phyloP scores from a whole-genome alignment of 2,329 filamentous ascomycete species.

The Colletotrichum coccodes region DNA sequence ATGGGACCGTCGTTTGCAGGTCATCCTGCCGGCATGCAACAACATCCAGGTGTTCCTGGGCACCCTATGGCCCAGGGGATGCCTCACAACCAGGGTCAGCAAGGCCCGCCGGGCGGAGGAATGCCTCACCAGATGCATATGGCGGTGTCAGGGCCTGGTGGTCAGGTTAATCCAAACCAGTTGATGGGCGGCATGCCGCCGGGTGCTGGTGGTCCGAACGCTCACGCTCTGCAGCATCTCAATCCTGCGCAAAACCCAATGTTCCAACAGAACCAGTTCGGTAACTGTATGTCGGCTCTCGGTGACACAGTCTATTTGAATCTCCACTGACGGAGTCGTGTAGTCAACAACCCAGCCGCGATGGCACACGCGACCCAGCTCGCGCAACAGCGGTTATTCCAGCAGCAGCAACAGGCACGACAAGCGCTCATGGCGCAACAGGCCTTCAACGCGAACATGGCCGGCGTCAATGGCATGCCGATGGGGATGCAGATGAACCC shows the following conservation, averaged over 20 bases:
- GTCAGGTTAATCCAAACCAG: constrained; percentile 76
- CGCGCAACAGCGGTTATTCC: constrained; percentile 66
- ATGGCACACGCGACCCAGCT: constrained; percentile 54
- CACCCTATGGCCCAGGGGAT: constrained; percentile 72
- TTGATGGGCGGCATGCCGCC: constrained; percentile 84
- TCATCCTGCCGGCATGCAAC: constrained; percentile 76
- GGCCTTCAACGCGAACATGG: constrained; percentile 60
- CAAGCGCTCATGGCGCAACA: constrained; percentile 67
- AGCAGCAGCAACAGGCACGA: constrained; percentile 62
- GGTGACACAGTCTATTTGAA: background rate
- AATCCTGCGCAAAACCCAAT: constrained; percentile 70
- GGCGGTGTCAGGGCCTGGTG: constrained; percentile 77
- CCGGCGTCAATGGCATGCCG: constrained; percentile 54
- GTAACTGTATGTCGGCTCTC: constrained; percentile 25
- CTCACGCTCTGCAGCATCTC: constrained; percentile 78
- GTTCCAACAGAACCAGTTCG: constrained; percentile 63
- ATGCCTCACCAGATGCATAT: constrained; percentile 79
- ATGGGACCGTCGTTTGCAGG: constrained; percentile 72
- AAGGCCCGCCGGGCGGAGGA: constrained; percentile 71
- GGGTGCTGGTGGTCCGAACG: constrained; percentile 69
- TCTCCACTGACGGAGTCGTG: constrained; percentile 1
- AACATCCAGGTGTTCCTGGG: constrained; percentile 75
- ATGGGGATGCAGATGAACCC: constrained; percentile 61
- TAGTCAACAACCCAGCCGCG: constrained; percentile 49
- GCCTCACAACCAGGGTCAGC: constrained; percentile 76